Evolutionary conservation across 225 moss, liverwort and hornwort species (phyloP).

Genomic region (Marchantia polymorpha): DNA sequence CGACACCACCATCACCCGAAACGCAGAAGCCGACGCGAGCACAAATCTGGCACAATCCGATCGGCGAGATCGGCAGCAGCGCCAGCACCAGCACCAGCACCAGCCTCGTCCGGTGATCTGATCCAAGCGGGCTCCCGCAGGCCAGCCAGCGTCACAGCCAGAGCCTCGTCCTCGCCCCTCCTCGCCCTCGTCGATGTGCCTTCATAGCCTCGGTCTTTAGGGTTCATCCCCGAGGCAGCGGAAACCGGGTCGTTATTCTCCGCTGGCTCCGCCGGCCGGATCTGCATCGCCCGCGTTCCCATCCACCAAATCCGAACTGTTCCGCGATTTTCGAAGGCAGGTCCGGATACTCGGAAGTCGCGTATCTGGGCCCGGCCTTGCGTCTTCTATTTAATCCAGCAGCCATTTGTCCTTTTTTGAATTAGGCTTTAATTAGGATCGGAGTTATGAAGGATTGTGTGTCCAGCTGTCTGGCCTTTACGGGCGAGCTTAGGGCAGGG

Average conservation of each 20-base stretch:
- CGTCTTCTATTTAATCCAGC: too few relatives aligned
- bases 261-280: background rate
- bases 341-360: too few relatives aligned
- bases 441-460: too few relatives aligned
- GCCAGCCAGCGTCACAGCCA: background rate
- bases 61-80: background rate
- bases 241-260: conserved; percentile 1
- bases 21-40: background rate
- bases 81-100: background rate
- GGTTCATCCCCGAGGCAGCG: background rate
- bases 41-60: background rate
- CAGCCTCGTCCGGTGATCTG: background rate
- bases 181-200: background rate
- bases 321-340: too few relatives aligned
- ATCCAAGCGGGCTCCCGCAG: background rate
- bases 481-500: too few relatives aligned
- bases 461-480: too few relatives aligned
- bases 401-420: too few relatives aligned
- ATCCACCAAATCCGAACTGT: too few relatives aligned
- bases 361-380: too few relatives aligned
- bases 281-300: too few relatives aligned
- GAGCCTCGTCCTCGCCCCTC: background rate
- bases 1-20: background rate
- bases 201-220: background rate
- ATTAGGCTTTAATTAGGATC: too few relatives aligned